Percentiles rank a stretch among this genome's conserved stretches.
Evolutionary conservation across 129 eudicot species (phyloP).

Genomic region (Tagetes patula): DNA sequence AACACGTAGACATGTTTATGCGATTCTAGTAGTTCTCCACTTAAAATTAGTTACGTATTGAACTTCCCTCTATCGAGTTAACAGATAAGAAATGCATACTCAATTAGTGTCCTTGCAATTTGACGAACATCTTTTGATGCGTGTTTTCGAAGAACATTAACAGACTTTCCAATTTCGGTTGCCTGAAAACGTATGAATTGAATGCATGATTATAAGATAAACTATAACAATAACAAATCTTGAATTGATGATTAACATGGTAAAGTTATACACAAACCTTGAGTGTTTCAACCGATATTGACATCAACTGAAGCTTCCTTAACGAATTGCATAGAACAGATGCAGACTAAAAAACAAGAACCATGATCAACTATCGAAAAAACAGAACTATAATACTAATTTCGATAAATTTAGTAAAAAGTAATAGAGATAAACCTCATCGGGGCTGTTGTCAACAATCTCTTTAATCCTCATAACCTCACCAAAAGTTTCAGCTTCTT

Average conservation of each 20-base stretch:
- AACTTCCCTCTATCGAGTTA: neutral
- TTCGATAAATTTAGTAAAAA: neutral
- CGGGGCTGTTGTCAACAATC: slow-evolving; percentile 50
- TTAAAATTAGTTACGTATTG: neutral
- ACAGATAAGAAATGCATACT: slow-evolving; percentile 47
- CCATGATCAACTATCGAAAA: slow-evolving; percentile 14
- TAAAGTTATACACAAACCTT: slow-evolving; percentile 53
- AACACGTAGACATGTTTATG: neutral
- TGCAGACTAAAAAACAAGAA: slow-evolving; percentile 47
- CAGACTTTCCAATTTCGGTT: slow-evolving; percentile 86
- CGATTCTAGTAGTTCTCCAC: neutral
- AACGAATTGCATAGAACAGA: slow-evolving; percentile 54
- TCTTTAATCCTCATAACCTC: slow-evolving; percentile 87
- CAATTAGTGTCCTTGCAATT: slow-evolving; percentile 48
- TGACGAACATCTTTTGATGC: slow-evolving; percentile 58
- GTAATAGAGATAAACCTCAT: slow-evolving; percentile 54
- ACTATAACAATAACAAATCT: neutral
- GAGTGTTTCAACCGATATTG: slow-evolving; percentile 60
- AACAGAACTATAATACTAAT: neutral
- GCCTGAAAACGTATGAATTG: slow-evolving; percentile 47
- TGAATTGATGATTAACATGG: neutral
- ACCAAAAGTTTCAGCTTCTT: slow-evolving; percentile 42
- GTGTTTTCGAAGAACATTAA: slow-evolving; percentile 63
- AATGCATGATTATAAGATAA: slow-evolving; percentile 5
- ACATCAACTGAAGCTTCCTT: slow-evolving; percentile 78